Conservation (phyloP, 1,139 yeast genomes). For the Meyerozyma athensensis region DNA sequence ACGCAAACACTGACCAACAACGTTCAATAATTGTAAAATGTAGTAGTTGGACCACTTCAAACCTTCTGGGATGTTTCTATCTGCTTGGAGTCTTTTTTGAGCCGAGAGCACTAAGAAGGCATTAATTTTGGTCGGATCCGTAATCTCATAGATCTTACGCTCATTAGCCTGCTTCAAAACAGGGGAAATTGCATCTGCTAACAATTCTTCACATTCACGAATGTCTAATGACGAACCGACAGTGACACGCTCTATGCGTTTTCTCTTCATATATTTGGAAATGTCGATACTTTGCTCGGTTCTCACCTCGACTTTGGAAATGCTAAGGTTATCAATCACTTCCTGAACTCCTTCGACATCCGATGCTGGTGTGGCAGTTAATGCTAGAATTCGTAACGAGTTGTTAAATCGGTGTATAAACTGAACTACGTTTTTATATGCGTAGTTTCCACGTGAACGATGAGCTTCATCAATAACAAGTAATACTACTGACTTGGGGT, state of each 20-base stretch:
- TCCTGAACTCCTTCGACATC: conserved; percentile 86
- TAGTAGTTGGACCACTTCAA: conserved; percentile 66
- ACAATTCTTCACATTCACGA: conserved; percentile 40
- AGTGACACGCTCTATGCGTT: conserved; percentile 54
- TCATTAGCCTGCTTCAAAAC: conserved; percentile 60
- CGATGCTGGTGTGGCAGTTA: conserved; percentile 95
- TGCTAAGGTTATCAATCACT: conserved; percentile 65
- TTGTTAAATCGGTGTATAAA: conserved; percentile 58
- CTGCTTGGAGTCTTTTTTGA: conserved; percentile 49
- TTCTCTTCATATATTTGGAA: conserved; percentile 70
- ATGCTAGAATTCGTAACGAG: conserved; percentile 71
- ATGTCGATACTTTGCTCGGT: conserved; percentile 85
- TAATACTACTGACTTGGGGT: conserved; percentile 71
- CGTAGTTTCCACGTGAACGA: conserved; percentile 83
- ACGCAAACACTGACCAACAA: conserved; percentile 70
- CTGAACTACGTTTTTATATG: conserved; percentile 78
- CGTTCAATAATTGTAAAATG: conserved; percentile 56
- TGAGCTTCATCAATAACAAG: conserved; percentile 95
- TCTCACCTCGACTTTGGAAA: conserved; percentile 77
- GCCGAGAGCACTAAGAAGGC: conserved; percentile 72
- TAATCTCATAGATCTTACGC: conserved; percentile 54
- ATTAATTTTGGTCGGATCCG: conserved; percentile 64
- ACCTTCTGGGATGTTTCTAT: conserved; percentile 57
- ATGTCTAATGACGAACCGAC: conserved; percentile 54
- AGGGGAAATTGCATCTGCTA: conserved; percentile 57